phyloP scores from a whole-genome alignment of 2,329 filamentous ascomycete species.

The Cylindrodendrum hubeiense region DNA sequence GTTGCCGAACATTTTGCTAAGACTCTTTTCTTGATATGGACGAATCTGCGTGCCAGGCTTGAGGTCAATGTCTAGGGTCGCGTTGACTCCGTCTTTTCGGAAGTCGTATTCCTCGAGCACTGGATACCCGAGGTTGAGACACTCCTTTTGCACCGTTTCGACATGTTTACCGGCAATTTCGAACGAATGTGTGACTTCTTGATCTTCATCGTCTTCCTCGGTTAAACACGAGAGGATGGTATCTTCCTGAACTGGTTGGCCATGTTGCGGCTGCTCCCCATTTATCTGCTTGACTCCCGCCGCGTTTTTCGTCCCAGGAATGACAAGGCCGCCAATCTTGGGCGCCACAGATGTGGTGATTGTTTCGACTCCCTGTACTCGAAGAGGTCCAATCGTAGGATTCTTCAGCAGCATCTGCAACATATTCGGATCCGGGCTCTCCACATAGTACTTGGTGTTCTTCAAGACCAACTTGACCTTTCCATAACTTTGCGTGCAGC shows the following conservation, averaged over 20 bases:
- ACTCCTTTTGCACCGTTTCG: conserved; percentile 84
- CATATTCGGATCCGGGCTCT: conserved; percentile 83
- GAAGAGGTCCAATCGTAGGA: conserved; percentile 78
- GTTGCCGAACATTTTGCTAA: conserved; percentile 98
- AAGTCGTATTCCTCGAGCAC: conserved; percentile 95
- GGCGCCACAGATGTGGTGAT: conserved; percentile 81
- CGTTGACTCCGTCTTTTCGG: conserved; percentile 83
- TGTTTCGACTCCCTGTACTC: conserved; percentile 73
- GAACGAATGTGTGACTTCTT: conserved; percentile 84
- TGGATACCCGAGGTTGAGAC: conserved; percentile 82
- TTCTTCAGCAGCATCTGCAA: conserved; percentile 84
- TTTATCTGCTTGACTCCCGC: conserved; percentile 81
- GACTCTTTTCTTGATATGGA: conserved; percentile 91
- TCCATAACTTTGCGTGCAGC: conserved; percentile 85
- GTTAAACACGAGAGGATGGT: conserved; percentile 4
- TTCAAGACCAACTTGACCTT: conserved; percentile 92
- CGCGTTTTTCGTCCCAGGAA: conserved; percentile 89
- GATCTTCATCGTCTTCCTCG: conserved; percentile 82
- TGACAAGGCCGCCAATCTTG: conserved; percentile 83
- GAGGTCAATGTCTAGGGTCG: conserved; percentile 88
- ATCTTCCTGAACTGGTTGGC: neutral
- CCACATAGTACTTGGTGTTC: conserved; percentile 88
- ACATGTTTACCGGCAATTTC: conserved; percentile 81
- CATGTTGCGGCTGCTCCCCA: neutral
- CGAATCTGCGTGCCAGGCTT: conserved; percentile 86